Evolutionary conservation across 169 alveolate genomes (phyloP).

Genomic region (Plasmodium chabaudi): DNA sequence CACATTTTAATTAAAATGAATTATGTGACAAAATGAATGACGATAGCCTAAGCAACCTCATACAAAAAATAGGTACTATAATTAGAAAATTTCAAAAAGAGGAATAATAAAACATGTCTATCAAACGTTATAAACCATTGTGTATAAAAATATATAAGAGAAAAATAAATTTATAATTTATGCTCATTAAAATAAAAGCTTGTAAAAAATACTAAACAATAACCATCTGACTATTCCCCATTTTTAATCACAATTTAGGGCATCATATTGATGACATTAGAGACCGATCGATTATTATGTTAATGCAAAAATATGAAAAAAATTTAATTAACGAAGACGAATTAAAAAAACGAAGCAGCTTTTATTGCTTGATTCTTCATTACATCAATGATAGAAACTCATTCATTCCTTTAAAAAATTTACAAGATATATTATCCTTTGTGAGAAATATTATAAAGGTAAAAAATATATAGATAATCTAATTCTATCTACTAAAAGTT

Average conservation of each 20-base stretch:
- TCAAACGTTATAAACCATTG: too few relatives aligned
- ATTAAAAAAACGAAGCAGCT: slow-evolving; percentile 51
- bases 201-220: background rate
- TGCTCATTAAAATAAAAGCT: background rate
- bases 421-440: slow-evolving; percentile 21
- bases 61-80: slow-evolving; percentile 69
- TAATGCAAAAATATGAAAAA: slow-evolving; percentile 70
- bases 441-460: slow-evolving; percentile 52
- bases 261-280: slow-evolving; percentile 58
- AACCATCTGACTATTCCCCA: background rate
- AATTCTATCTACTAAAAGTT: background rate
- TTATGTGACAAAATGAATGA: slow-evolving; percentile 46
- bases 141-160: slow-evolving; percentile 3
- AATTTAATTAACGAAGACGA: slow-evolving; percentile 47
- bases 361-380: slow-evolving; percentile 60
- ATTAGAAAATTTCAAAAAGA: background rate
- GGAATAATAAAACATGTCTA: background rate
- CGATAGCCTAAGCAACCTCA: slow-evolving; percentile 53
- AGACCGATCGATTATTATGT: slow-evolving; percentile 63
- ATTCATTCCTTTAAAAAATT: slow-evolving; percentile 42
- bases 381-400: slow-evolving; percentile 71
- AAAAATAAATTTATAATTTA: background rate
- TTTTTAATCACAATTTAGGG: slow-evolving; percentile 32
- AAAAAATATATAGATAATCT: slow-evolving; percentile 8
- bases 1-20: background rate